A percentile compares a stretch with the other conserved stretches of the same genome.
These are phyloP conservation scores for Penicillium corylophilum DNA, from an alignment of 2,329 filamentous ascomycete species.

Conservation along the genomic window DNA sequence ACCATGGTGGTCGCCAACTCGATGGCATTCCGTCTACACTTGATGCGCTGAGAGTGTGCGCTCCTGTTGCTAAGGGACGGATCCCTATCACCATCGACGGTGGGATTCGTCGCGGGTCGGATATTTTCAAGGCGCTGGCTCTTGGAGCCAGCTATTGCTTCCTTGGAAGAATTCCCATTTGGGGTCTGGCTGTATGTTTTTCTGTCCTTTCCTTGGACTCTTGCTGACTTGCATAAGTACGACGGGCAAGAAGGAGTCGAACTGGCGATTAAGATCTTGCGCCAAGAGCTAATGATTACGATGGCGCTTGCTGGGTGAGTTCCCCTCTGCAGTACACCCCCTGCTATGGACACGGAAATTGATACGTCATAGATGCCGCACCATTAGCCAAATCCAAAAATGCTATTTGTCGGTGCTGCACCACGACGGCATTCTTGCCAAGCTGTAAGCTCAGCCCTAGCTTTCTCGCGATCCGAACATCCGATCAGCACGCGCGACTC, in stretches of 20 bases:
- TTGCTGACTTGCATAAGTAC: slow-evolving; percentile 23
- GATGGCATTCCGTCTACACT: slow-evolving; percentile 40
- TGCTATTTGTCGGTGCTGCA: slow-evolving; percentile 30
- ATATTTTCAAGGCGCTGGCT: slow-evolving; percentile 40
- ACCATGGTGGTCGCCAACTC: slow-evolving; percentile 41
- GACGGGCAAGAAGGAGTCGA: slow-evolving; percentile 38
- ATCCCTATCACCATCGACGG: slow-evolving; percentile 37
- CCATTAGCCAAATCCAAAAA: slow-evolving; percentile 30
- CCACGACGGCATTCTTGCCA: slow-evolving; percentile 29
- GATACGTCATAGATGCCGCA: slow-evolving; percentile 28
- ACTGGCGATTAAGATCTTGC: slow-evolving; percentile 32
- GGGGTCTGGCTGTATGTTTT: slow-evolving; percentile 32
- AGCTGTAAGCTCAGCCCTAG: slow-evolving; percentile 17
- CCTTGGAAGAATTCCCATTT: slow-evolving; percentile 34
- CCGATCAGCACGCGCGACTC: neutral
- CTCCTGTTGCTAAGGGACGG: slow-evolving; percentile 28
- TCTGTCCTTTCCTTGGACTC: neutral
- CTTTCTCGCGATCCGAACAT: slow-evolving; percentile 4
- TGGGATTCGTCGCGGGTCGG: slow-evolving; percentile 35
- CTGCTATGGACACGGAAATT: too few relatives aligned
- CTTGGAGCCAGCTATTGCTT: slow-evolving; percentile 35
- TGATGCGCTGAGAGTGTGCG: slow-evolving; percentile 34
- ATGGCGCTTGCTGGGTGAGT: slow-evolving; percentile 21
- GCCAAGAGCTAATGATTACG: slow-evolving; percentile 32
- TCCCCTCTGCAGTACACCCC: neutral